Base-by-base conservation (phyloP, 2,329 filamentous ascomycete genomes). In the Ophiostoma fasciatum region DNA sequence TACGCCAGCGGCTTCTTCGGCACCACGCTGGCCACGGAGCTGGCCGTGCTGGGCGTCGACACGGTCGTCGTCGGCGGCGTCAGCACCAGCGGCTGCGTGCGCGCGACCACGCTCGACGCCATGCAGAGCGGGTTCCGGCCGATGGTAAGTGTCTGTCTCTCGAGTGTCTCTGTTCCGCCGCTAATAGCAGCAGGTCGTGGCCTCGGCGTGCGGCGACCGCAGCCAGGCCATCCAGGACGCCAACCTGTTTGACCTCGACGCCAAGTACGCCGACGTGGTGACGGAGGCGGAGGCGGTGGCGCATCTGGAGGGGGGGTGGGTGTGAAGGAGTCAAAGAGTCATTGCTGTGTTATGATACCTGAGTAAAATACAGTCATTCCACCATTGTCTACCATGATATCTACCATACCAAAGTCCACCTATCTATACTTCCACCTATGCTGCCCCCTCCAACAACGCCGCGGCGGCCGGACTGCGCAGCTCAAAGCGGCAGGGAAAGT, bases 241-340 rank as follows among this genome's bases (percentile, higher is more conserved):
- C 1, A 65, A 61, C 41, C 47, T 63, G 4, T 61, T 63, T 37
- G 61, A 64, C 39, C 51, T 64, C 33, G 52, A 61, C 40, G 57
- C 60, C 3, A 62, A 63, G 42, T 63, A 62, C 47, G 59, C 55
- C 2, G 61, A 65, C 46, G 60, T 63, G 1, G 56, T 65, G 0
- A 42, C 46, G 4, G 60, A 62, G 37, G 49, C 47, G 7, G 60
- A 64, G 35, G 60, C 61, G 3, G 41, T 62, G 8, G 46, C 51
- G 23, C 53, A 51, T 17, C 46, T 63, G 23, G 48, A 49, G 34
- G 46, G 47, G 14, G 60, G 58, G 5, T 63, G 60, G 53, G n/a
- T n/a, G n/a, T n/a, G n/a, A n/a, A n/a, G n/a, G n/a, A n/a, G n/a
- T n/a, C n/a, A n/a, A n/a, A n/a, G n/a, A n/a, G n/a, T n/a, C n/a